Conservation (phyloP, 352 stramenopile species). For the Globisporangium emineosum region DNA sequence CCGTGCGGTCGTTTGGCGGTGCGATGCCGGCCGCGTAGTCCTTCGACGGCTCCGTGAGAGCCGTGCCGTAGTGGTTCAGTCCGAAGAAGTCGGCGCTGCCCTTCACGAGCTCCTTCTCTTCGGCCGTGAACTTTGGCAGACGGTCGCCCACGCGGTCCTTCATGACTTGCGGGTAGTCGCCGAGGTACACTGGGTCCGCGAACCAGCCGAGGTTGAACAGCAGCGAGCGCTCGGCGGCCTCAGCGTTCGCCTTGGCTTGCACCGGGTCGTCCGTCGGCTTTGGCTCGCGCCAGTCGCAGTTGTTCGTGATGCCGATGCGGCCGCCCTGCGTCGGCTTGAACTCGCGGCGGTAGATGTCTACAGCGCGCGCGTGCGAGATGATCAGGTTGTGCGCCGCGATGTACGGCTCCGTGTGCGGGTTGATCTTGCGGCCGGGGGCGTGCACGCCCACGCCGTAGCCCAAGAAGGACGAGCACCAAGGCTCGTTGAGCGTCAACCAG, state of each 20-base stretch:
- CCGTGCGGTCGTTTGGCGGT: constrained; percentile 16
- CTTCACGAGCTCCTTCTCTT: constrained; percentile 76
- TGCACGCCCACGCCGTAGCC: constrained; percentile 86
- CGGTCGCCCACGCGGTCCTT: constrained; percentile 69
- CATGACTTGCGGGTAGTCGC: constrained; percentile 93
- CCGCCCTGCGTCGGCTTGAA: constrained; percentile 68
- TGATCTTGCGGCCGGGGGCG: constrained; percentile 61
- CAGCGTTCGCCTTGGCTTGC: constrained; percentile 51
- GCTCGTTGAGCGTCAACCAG: constrained; percentile 94
- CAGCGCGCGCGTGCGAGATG: constrained; percentile 81
- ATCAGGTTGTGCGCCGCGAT: constrained; percentile 87
- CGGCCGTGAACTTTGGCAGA: constrained; percentile 87
- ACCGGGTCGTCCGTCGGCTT: constrained; percentile 38
- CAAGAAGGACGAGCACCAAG: constrained; percentile 82
- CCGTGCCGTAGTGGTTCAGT: constrained; percentile 92
- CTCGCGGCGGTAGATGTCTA: constrained; percentile 81
- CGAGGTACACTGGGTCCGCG: constrained; percentile 88
- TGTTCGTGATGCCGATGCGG: constrained; percentile 91
- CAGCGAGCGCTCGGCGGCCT: constrained; percentile 76
- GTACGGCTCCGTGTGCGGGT: constrained; percentile 75
- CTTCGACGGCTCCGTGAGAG: constrained; percentile 37
- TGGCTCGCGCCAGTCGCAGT: constrained; percentile 87
- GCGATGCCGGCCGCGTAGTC: constrained; percentile 27
- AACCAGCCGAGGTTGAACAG: constrained; percentile 91
- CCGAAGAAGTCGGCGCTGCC: constrained; percentile 92